Evolutionary conservation across 768 basidiomycete genomes (phyloP), one percentile per base, ranked within the genome.

Genomic region (Filobasidium floriforme): DNA sequence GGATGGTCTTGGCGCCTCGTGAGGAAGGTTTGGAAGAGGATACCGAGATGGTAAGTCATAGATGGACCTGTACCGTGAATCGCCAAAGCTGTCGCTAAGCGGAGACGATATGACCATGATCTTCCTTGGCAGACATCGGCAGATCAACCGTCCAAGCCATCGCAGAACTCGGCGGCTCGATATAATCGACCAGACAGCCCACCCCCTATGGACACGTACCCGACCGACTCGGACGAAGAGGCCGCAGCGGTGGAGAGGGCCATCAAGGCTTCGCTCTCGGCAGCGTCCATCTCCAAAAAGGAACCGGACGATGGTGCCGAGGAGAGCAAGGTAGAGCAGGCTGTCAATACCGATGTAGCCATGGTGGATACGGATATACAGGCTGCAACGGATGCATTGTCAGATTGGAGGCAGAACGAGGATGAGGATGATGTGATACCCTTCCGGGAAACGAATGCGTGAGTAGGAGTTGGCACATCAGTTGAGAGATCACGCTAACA

Each of bases 141-240:
- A 9, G 32, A 37, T 9, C 32, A 4, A 37, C 32, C 32, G 32
- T 49, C 46, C 5, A 49, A 22, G 15, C 46, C 18, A 49, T 49
- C 46, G 46, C 22, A 15, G 46, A 49, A 3, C 4, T 49, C 46
- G 18, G 2, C 15, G 6, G 3, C 22, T 49, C 22, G 46, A 49
- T 49, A 49, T 12, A 18, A 18, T 12, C 46, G 46, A 22, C 46
- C 18, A 22, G 18, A 14, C 46, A 18, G 18, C 26, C 54, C 54
- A 7, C 54, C 54, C 15, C 24, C 29, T 15, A 57, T 57, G 54
- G 54, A 57, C 54, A 24, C 22, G 15, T 57, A 57, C 29, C 54
- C 54, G 24, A 57, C 29, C 54, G 54, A 57, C 26, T 15, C 12
- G 26, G 54, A 57, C 54, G 54, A 57, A 57, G 54, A 57, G 24